phyloP scores from a whole-genome alignment of 805 yeast genomes.

The Candida ficus region DNA sequence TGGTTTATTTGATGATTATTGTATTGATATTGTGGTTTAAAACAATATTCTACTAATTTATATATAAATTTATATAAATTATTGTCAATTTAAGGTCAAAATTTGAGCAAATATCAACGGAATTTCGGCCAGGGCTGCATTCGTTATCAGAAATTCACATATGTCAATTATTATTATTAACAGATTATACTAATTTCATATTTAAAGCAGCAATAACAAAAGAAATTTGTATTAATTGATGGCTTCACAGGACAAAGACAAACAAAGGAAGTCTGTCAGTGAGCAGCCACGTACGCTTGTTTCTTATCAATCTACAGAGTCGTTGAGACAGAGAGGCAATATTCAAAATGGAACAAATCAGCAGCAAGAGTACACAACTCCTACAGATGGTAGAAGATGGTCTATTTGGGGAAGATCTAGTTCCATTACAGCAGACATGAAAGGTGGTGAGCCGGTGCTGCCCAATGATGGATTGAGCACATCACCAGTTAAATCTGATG shows the following conservation, averaged over 20 bases:
- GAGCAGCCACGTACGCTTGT: background rate
- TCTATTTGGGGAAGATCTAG: slow-evolving; percentile 4
- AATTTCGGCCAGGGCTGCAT: too few species aligned
- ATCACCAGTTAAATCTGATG: slow-evolving; percentile 3
- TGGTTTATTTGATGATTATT: too few species aligned
- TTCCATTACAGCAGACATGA: background rate
- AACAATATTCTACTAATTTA: too few species aligned
- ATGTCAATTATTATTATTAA: too few species aligned
- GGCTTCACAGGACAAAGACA: background rate
- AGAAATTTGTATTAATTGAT: too few species aligned
- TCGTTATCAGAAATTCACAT: background rate
- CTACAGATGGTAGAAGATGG: slow-evolving; percentile 2
- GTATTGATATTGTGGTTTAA: too few species aligned
- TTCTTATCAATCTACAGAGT: background rate
- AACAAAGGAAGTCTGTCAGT: background rate
- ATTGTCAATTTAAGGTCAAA: too few species aligned
- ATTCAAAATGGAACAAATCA: background rate
- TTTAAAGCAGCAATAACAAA: too few species aligned
- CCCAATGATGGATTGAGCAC: background rate
- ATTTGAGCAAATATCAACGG: too few species aligned
- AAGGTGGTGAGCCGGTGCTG: background rate
- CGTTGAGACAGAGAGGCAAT: background rate
- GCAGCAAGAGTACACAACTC: background rate
- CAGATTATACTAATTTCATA: too few species aligned
- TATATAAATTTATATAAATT: too few species aligned